Percentiles rank a stretch among this genome's conserved stretches.
Evolutionary conservation across 306 rosid genomes (phyloP).

Genomic region (Quercus bicolor): DNA sequence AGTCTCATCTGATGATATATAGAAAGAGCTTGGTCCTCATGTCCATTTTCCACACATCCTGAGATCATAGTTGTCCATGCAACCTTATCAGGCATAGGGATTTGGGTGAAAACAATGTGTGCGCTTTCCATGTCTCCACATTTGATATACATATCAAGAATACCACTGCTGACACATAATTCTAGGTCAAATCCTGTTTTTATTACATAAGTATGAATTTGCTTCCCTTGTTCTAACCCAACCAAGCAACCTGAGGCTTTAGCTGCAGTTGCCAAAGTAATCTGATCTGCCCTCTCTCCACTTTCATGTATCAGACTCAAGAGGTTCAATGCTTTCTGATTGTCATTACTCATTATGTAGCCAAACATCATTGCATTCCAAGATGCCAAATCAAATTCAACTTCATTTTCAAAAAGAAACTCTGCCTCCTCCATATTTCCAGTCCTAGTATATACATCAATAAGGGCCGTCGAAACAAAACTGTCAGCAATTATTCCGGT

Average conservation of each 20-base stretch:
- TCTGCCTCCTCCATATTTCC: constrained; percentile 70
- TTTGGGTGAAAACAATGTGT: constrained; percentile 43
- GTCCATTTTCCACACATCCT: constrained; percentile 75
- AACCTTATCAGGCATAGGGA: constrained; percentile 60
- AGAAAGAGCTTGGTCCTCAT: constrained; percentile 56
- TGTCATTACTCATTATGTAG: constrained; percentile 36
- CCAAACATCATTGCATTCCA: constrained; percentile 91
- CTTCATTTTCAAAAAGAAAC: constrained; percentile 41
- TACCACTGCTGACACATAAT: constrained; percentile 55
- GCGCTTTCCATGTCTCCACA: constrained; percentile 75
- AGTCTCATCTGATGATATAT: constrained; percentile 69
- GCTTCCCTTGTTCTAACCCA: constrained; percentile 59
- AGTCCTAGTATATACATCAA: constrained; percentile 66
- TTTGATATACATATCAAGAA: constrained; percentile 78
- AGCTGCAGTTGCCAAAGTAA: constrained; percentile 62
- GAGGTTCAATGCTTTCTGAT: constrained; percentile 51
- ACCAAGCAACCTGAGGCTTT: constrained; percentile 67
- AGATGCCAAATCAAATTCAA: constrained; percentile 63
- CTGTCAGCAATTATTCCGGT: constrained; percentile 39
- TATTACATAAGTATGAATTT: constrained; percentile 57
- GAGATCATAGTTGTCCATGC: constrained; percentile 93
- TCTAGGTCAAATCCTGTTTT: constrained; percentile 48
- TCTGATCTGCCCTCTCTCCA: constrained; percentile 49
- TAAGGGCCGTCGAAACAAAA: constrained; percentile 67
- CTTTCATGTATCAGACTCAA: constrained; percentile 43